These are phyloP conservation scores for Arxiozyma slooffiae DNA, from an alignment of 1,139 yeast genomes.

Conservation along the genomic window DNA sequence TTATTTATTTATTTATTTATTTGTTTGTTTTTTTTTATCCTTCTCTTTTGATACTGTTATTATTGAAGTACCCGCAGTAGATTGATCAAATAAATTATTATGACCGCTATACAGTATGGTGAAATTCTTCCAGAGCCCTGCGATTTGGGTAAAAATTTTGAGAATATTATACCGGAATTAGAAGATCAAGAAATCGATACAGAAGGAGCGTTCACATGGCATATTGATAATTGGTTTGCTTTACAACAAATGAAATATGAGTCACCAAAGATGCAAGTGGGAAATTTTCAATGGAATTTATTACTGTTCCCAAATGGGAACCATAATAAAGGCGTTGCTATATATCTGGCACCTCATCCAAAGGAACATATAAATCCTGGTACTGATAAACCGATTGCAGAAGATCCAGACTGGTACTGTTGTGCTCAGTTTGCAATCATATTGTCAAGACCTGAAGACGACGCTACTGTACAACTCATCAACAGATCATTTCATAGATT, in stretches of 20 bases:
- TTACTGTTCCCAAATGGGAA: constrained; percentile 73
- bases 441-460: constrained; percentile 65
- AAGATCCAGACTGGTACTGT: no score
- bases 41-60: no score
- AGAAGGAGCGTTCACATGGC: constrained; percentile 54
- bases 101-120: constrained; percentile 9
- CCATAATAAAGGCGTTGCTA: constrained; percentile 42
- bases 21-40: no score
- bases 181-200: constrained; percentile 30
- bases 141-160: constrained; percentile 22
- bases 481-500: constrained; percentile 76
- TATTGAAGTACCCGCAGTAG: background rate
- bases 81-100: background rate
- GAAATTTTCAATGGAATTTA: constrained; percentile 64
- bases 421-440: constrained; percentile 88
- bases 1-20: no score
- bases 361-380: constrained; percentile 18
- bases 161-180: constrained; percentile 28
- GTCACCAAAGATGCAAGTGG: constrained; percentile 51
- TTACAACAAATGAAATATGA: constrained; percentile 39
- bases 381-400: no score
- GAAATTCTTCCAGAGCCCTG: constrained; percentile 16
- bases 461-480: constrained; percentile 51
- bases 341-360: constrained; percentile 47
- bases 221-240: constrained; percentile 53